Base-by-base conservation (phyloP, 805 yeast genomes). In the Tetrapisispora namnaoensis region DNA sequence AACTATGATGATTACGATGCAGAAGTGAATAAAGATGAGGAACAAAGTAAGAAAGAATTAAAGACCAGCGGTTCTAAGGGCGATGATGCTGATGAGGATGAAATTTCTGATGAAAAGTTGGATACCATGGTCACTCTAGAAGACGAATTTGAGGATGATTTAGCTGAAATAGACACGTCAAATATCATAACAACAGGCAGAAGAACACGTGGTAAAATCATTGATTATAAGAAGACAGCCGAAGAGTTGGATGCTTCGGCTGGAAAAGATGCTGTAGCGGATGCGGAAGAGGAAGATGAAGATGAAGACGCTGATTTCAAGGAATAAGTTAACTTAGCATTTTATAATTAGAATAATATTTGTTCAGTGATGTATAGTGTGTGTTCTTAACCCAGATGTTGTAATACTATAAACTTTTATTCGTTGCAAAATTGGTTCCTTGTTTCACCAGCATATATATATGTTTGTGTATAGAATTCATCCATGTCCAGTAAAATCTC, bases 141-240 rank as follows among this genome's bases (percentile, higher is more conserved):
- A 35, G 86, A 80, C 16, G 87, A 79, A 8, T 89, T 80, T 22
- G 93, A 85, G 35, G 95, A 86, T 57, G 91, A 84, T 58, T 71
- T 87, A 54, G 74, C 76, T 35, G 95, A 84, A 67, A 86, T 89
- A 55, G 95, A 86, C 61, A 73, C 83, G 37, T 71, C 88, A 37
- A 90, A 89, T 68, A 88, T 89, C 63, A 88, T 88, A 55, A 75
- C 83, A n/a, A 70, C 79, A 17, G 93, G 95, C 14, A 76, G 95
- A 68, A 85, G 96, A 72, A 89, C 96, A 8, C 78, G 97, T 56
- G 95, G 96, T 16, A 84, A 82, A 61, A 84, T 83, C 18, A 83
- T 90, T 57, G 96, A 89, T 68, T 89, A 84, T 66, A 73, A 79
- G 49, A 83, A 86, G 68, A 88, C 95, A 16, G 86, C 88, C 20